Base-by-base conservation (phyloP, 192 early-diverging fungal species). In the Umbelopsis sp. region DNA sequence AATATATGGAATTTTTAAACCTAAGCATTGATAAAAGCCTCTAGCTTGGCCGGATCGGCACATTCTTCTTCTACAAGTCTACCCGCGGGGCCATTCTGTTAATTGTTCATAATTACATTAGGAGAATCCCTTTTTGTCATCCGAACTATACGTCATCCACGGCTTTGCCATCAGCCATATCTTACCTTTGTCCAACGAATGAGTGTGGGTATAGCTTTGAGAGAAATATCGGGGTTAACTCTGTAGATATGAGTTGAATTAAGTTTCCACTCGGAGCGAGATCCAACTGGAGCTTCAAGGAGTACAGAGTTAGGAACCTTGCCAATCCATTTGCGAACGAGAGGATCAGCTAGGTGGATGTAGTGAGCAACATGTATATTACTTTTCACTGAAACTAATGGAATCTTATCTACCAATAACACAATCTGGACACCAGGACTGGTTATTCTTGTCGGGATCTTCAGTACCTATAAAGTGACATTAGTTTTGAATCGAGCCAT, bases 381-480 rank as follows among this genome's bases (percentile, higher is more conserved):
- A 11, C 10, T n/a, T 17, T 17, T 20, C 1, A n/a, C 2, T 29
- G 11, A 44, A 3, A 38, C 26, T 2, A 20, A 47, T 24, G 36
- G 24, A 11, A 41, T 67, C 14, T 9, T 29, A 72, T 24, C 16
- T 69, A 78, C 77, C 81, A 72, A 78, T 78, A 20, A 83, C 81
- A 71, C 83, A 85, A 65, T 85, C 83, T 20, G 83, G 81, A 51
- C 83, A 85, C 83, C 83, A 85, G n/a, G 79, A 83, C 49, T 83
- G 65, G 26, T 77, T 70, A 7, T 82, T 83, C 29, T 62, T 62
- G 20, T 56, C 67, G 12, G 74, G 49, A 20, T 74, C 71, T 49
- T 83, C 83, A 2, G 76, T 85, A 11, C 74, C 78, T 80, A 45
- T 41, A n/a, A 31, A 38, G 6, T 21, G 4, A 6, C 8, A 36